Evolutionary conservation across 225 moss, liverwort and hornwort genomes (phyloP), one percentile per base, ranked within the genome.

Genomic region (Pleurozium schreberi): DNA sequence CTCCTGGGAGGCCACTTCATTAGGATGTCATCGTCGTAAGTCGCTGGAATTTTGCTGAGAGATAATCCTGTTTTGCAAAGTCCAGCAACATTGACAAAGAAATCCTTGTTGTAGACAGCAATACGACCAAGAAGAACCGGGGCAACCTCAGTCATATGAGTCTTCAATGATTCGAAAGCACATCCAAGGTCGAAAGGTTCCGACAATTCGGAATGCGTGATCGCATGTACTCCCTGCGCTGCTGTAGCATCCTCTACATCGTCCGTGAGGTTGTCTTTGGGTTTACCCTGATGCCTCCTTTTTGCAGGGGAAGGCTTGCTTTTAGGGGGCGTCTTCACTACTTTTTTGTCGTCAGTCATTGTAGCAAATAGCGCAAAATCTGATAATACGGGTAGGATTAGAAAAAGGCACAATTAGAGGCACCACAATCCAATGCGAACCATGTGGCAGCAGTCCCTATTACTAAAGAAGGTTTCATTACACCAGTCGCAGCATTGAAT

Each of bases 251-350:
- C 42, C 9, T 70, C 70, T 3, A 14, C 14, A 5, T 70, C 4
- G 5, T 70, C 5, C 25, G 11, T 3, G 9, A 8, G 4, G 1
- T n/a, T 13, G 11, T 70, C 25, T 25, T 70, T 42, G 70, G 1
- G 14, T 40, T 12, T 10, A 1, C 12, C 1, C 2, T 22, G n/a
- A 4, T 8, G 19, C 10, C 1, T 4, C 20, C 12, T n/a, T 22
- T 69, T 69, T 14, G n/a, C 8, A n/a, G 7, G 2, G 68, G n/a
- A 68, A 1, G 3, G 8, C 13, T 68, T 68, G 68, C 4, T 7
- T n/a, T n/a, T 21, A 1, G 10, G 8, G 40, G 69, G 22, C n/a
- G 2, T 69, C 69, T 34, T 69, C 40, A 22, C 8, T 7, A 0
- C 1, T 38, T 36, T 38, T 67, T 38, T 67, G 19, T 7, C 4